Evolutionary conservation across 257 asterid species (phyloP), one percentile per base, ranked within the genome.

Genomic region (Solanum piurae): DNA sequence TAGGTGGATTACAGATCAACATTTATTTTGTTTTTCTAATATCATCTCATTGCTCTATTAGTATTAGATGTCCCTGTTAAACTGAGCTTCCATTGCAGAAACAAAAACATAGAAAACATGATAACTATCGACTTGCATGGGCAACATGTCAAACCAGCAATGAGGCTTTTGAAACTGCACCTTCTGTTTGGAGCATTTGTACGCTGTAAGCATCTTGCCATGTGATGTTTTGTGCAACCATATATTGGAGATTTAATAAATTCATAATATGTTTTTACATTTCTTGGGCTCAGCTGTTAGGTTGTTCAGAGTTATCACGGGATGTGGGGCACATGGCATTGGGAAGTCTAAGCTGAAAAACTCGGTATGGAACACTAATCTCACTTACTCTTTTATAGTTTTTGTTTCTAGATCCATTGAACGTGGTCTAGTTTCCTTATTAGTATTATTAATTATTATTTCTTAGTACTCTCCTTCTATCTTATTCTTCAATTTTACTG

Each of bases 121-220:
- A 91, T 95, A 73, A 95, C 99, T 18, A 95, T 97, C 31, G 99
- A 97, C 94, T 94, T 97, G 87, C 99, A 97, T 88, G 99, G 99
- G 75, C 99, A 97, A 86, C 98, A 97, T 89, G 92, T 97, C 85
- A 94, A 95, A 88, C 98, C 92, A 87, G 98, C 95, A 80, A 97
- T 95, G 98, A 94, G 91, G 89, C 96, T 97, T 91, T 89, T 97
- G 93, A 95, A 97, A 92, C 96, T 97, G 88, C 99, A 97, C 90
- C 98, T 97, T 90, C 89, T 95, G 27, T 97, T 97, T 85, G 99
- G 99, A 87, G 99, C 98, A 75, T 94, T 88, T 83, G 98, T 95
- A 80, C 98, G 94, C 83, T 97, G 99, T 97, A 95, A 93, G 96
- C 87, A 86, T 90, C 91, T 86, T 46, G 68, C 16, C 12, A 18